Evolutionary conservation across 495 filamentous ascomycete genomes (phyloP).

Genomic region (Penicillium angulare): DNA sequence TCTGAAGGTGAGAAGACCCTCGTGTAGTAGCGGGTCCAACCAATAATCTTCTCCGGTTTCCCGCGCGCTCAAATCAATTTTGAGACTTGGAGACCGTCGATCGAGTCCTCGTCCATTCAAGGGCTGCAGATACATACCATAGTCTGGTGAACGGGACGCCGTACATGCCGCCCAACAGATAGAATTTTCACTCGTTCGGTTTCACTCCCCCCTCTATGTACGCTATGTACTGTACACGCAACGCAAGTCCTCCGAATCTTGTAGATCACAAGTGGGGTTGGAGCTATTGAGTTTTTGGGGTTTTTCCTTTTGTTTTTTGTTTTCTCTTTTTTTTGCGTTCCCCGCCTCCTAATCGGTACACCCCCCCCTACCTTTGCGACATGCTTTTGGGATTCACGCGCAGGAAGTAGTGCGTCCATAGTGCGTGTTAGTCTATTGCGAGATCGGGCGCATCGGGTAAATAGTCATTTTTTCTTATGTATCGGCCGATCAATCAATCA

Average conservation of each 20-base stretch:
- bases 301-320: not conserved
- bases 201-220: too few species aligned
- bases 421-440: not conserved
- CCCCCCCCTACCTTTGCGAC: not conserved
- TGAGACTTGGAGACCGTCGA: not conserved
- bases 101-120: not conserved
- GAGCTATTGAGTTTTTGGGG: too few species aligned
- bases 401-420: not conserved
- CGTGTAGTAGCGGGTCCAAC: not conserved
- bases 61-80: not conserved
- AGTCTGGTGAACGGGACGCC: too few species aligned
- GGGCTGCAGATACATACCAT: not conserved
- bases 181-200: too few species aligned
- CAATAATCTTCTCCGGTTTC: not conserved
- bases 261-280: conserved; percentile 1
- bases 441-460: conserved; percentile 1
- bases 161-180: too few species aligned
- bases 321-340: not conserved
- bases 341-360: too few species aligned
- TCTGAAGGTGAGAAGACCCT: conserved; percentile 1
- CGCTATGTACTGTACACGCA: not conserved
- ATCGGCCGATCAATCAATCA: conserved; percentile 1
- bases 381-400: not conserved
- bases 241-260: not conserved
- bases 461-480: not conserved